Evolutionary conservation across 2,329 filamentous ascomycete species (phyloP).

Genomic region (Geoglossum cookeanum): DNA sequence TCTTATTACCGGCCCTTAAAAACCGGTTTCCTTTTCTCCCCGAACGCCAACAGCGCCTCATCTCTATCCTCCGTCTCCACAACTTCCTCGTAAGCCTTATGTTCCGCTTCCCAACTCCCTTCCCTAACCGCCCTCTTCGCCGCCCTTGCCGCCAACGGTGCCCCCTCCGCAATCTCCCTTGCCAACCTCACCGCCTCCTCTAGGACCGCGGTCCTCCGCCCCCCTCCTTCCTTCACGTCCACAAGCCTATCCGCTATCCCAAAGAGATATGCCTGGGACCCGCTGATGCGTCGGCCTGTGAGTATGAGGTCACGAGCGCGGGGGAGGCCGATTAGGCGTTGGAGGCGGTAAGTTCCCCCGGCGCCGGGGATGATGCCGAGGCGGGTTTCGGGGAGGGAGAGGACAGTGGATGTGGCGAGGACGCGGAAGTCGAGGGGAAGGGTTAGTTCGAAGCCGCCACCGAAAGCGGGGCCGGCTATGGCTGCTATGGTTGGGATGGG

Average conservation of each 20-base stretch:
- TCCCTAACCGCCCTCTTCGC: slow-evolving; percentile 56
- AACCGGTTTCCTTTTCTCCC: slow-evolving; percentile 51
- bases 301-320: slow-evolving; percentile 81
- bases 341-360: slow-evolving; percentile 78
- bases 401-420: slow-evolving; percentile 54
- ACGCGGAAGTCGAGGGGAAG: slow-evolving; percentile 80
- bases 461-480: slow-evolving; percentile 69
- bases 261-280: slow-evolving; percentile 74
- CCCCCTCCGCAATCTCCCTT: slow-evolving; percentile 72
- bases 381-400: slow-evolving; percentile 79
- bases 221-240: slow-evolving; percentile 40
- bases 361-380: slow-evolving; percentile 90
- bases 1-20: slow-evolving; percentile 41
- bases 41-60: slow-evolving; percentile 76
- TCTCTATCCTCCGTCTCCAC: slow-evolving; percentile 68
- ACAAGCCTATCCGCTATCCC: slow-evolving; percentile 83
- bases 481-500: slow-evolving; percentile 82
- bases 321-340: slow-evolving; percentile 56
- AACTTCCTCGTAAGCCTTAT: slow-evolving; percentile 68
- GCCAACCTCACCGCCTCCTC: slow-evolving; percentile 63
- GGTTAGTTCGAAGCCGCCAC: slow-evolving; percentile 84
- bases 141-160: slow-evolving; percentile 62
- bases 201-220: slow-evolving; percentile 43
- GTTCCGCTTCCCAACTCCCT: slow-evolving; percentile 50
- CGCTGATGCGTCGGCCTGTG: slow-evolving; percentile 70